Base-by-base conservation (phyloP, 2,329 filamentous ascomycete species). In the Moelleriella libera region DNA sequence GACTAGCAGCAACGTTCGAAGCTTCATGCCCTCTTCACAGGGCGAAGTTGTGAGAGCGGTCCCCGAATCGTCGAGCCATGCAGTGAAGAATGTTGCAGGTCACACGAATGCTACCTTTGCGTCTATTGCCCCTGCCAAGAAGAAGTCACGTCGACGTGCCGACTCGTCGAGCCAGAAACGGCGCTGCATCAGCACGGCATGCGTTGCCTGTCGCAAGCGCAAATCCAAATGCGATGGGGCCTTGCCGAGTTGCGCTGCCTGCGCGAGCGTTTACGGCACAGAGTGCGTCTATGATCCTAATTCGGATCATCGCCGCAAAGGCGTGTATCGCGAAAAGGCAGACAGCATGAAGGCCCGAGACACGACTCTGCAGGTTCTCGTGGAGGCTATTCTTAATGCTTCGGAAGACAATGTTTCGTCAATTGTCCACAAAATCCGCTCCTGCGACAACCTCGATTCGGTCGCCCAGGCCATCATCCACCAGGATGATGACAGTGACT, bases 281-380 rank as follows among this genome's bases (percentile, higher is more conserved):
- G 80, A 85, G 67, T 96, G 92, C 63, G 75, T 96, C 54, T 97
- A 97, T 71, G 90, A 97, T 60, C 90, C 89, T 4, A 94, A 89
- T 60, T 95, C 89, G 49, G 92, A 98, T 63, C 89, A 96, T 63
- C 84, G 92, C 45, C 83, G 92, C 45, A 97, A 97, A 63, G 92
- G 92, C 50, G 92, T 97, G 45, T 97, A 97, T 64, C 89, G 90
- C 59, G 88, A 95, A 65, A 92, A 95, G 63, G 80, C 85, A 29
- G 89, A 95, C 63, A 87, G 79, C 59, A 75, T 90, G 62, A 94
- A 94, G 67, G 89, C 88, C 28, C 81, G 81, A 52, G 88, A 83
- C 58, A 86, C 87, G 37, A 97, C 90, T 1, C 70, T 97, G 48
- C 87, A 96, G 62, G 88, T 88, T n/a, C 71, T 97, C 39, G 81